phyloP scores from a whole-genome alignment of 2,329 filamentous ascomycete species.

The Alternaria triticina region DNA sequence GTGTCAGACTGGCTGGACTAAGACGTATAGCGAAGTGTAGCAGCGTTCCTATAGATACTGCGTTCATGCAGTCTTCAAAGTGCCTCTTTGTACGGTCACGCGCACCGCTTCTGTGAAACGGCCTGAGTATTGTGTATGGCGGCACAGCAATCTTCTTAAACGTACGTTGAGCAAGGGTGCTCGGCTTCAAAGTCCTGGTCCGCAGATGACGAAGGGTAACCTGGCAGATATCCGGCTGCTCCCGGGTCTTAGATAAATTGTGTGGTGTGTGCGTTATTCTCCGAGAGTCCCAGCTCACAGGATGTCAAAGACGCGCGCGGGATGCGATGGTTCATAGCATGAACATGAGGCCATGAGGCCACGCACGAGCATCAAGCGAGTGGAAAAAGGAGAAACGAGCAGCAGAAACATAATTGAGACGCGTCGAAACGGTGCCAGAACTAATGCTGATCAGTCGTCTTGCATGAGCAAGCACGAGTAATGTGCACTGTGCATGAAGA shows the following conservation, averaged over 20 bases:
- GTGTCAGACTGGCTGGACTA: background rate
- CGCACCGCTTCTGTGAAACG: background rate
- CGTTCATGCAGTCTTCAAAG: background rate
- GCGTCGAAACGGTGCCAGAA: background rate
- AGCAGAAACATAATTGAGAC: background rate
- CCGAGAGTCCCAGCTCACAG: conserved; percentile 1
- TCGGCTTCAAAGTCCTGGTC: background rate
- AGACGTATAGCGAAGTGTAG: background rate
- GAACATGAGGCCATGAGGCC: background rate
- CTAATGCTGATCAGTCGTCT: background rate
- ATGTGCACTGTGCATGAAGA: conserved; percentile 1
- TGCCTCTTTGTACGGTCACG: background rate
- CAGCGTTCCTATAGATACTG: background rate
- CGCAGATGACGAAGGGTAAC: conserved; percentile 3
- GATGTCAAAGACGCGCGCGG: background rate
- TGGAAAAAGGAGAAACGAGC: background rate
- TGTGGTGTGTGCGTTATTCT: conserved; percentile 10
- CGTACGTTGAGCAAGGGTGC: conserved; percentile 2
- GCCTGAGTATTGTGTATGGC: background rate
- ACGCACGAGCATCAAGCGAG: background rate
- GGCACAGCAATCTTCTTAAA: background rate
- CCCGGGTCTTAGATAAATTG: conserved; percentile 8
- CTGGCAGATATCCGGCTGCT: conserved; percentile 10
- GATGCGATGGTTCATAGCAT: background rate
- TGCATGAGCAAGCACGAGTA: conserved; percentile 1